phyloP scores from a whole-genome alignment of 192 early-diverging fungal genomes.

The Backusella australiensis region DNA sequence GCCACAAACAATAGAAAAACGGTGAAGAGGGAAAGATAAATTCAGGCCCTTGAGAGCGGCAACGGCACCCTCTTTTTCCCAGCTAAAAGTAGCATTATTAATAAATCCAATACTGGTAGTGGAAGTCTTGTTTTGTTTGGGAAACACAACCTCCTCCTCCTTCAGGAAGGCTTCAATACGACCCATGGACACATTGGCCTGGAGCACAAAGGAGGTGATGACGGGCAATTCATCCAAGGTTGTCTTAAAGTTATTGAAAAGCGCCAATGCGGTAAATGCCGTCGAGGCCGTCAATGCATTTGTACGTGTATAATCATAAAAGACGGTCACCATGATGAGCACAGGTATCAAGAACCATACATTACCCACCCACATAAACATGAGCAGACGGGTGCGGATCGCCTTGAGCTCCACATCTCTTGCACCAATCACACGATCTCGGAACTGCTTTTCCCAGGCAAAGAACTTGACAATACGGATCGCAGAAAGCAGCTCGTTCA shows the following conservation, averaged over 20 bases:
- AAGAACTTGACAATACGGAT: conserved; percentile 94
- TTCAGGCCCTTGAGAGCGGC: conserved; percentile 65
- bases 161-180: conserved; percentile 74
- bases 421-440: conserved; percentile 59
- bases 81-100: conserved; percentile 62
- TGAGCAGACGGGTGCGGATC: conserved; percentile 46
- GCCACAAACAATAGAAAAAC: conserved; percentile 77
- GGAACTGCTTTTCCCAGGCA: conserved; percentile 79
- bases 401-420: conserved; percentile 60
- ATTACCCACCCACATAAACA: conserved; percentile 57
- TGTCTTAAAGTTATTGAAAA: conserved; percentile 69
- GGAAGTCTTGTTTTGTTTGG: neutral
- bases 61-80: conserved; percentile 30
- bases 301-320: conserved; percentile 60
- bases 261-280: conserved; percentile 66
- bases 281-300: conserved; percentile 59
- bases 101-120: conserved; percentile 58
- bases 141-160: conserved; percentile 59
- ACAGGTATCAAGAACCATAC: conserved; percentile 58
- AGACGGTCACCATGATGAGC: conserved; percentile 57
- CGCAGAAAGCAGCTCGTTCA: conserved; percentile 84
- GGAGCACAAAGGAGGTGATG: conserved; percentile 55
- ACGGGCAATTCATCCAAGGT: conserved; percentile 62
- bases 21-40: conserved; percentile 61
- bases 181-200: conserved; percentile 60